phyloP scores from a whole-genome alignment of 2,329 filamentous ascomycete genomes.

The Ciborinia camelliae region DNA sequence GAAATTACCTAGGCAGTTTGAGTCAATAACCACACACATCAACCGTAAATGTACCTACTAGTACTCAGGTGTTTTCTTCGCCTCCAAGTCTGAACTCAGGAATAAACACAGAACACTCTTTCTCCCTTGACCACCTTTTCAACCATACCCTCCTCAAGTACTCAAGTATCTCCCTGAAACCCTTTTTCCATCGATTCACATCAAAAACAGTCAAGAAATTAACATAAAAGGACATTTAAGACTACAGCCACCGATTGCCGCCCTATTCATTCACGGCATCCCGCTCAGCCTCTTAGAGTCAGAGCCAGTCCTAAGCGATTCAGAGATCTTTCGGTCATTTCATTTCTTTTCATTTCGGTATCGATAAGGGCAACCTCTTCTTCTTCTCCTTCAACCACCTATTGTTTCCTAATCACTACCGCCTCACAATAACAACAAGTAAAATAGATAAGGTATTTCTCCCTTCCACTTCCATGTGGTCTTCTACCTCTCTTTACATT shows the following conservation, averaged over 20 bases:
- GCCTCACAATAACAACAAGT: not conserved
- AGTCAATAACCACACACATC: not conserved
- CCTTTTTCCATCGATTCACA: not conserved
- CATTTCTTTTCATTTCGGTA: conserved; percentile 9
- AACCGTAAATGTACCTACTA: no score
- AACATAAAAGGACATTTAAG: not conserved
- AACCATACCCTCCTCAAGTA: no score
- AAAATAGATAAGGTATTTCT: not conserved
- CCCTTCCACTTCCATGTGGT: not conserved
- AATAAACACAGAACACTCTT: not conserved
- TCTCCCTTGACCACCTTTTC: not conserved
- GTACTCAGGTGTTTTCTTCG: no score
- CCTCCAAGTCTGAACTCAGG: not conserved
- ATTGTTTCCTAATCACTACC: not conserved
- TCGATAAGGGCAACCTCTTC: conserved; percentile 2
- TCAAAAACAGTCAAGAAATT: not conserved
- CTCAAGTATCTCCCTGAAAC: no score
- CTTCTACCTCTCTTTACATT: not conserved
- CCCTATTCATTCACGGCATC: conserved; percentile 1
- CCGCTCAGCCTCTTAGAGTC: not conserved
- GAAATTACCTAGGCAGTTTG: conserved; percentile 5
- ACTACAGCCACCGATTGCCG: not conserved
- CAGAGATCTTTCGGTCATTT: not conserved
- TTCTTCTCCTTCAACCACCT: not conserved
- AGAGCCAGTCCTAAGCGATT: no score